phyloP scores from a whole-genome alignment of 169 alveolate species.

The Cryptosporidium andersoni region DNA sequence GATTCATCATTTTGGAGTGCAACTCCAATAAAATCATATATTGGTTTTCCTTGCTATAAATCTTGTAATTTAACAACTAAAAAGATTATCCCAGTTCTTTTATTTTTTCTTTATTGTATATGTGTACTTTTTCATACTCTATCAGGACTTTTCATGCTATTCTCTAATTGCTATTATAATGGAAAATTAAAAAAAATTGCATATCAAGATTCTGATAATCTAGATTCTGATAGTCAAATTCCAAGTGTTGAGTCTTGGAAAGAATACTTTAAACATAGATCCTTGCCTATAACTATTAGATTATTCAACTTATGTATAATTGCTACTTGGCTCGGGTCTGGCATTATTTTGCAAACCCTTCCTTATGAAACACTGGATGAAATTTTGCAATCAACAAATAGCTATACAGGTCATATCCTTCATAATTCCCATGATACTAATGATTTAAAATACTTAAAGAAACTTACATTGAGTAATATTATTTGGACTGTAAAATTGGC shows the following conservation, averaged over 20 bases:
- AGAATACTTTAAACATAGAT: slow-evolving; percentile 42
- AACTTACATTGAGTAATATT: slow-evolving; percentile 23
- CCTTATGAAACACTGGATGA: slow-evolving; percentile 11
- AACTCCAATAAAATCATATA: slow-evolving; percentile 43
- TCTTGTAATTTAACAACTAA: slow-evolving; percentile 25
- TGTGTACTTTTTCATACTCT: slow-evolving; percentile 32
- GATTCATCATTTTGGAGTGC: slow-evolving; percentile 45
- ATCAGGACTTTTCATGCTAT: slow-evolving; percentile 34
- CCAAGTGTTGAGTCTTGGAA: slow-evolving; percentile 44
- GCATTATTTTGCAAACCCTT: slow-evolving; percentile 23
- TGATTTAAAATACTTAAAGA: slow-evolving; percentile 2
- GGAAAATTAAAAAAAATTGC: background rate
- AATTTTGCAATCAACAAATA: slow-evolving; percentile 34
- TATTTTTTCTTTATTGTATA: slow-evolving; percentile 21
- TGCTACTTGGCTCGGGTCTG: slow-evolving; percentile 41
- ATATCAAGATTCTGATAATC: background rate
- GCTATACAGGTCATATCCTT: slow-evolving; percentile 2
- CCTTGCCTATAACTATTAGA: slow-evolving; percentile 36
- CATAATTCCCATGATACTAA: background rate
- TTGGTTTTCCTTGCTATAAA: slow-evolving; percentile 50
- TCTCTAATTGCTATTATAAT: background rate
- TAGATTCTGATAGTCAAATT: slow-evolving; percentile 6
- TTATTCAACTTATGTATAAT: slow-evolving; percentile 26
- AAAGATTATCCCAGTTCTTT: slow-evolving; percentile 5
- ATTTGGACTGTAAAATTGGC: slow-evolving; percentile 33